These are phyloP conservation scores for Termitomyces bulborhizus DNA, from an alignment of 768 basidiomycete species.

Conservation along the genomic window DNA sequence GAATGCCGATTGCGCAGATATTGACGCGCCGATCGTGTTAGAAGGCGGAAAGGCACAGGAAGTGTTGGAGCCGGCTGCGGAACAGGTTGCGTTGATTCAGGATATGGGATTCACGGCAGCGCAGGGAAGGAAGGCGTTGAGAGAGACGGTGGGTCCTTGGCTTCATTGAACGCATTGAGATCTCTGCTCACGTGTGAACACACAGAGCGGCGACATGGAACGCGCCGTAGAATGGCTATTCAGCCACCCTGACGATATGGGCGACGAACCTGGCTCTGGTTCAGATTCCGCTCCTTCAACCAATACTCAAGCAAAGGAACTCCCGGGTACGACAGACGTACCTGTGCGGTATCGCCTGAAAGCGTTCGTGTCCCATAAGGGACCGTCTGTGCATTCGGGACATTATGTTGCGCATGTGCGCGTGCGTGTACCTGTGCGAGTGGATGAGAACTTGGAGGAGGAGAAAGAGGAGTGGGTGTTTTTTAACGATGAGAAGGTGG, in stretches of 20 bases:
- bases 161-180: background rate
- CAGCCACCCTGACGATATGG: constrained; percentile 83
- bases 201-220: constrained; percentile 66
- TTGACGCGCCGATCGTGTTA: constrained; percentile 66
- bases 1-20: constrained; percentile 44
- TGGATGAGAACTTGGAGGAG: background rate
- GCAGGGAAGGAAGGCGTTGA: constrained; percentile 83
- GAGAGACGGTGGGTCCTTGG: constrained; percentile 63
- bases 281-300: constrained; percentile 19
- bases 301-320: constrained; percentile 8
- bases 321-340: constrained; percentile 47
- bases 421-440: constrained; percentile 8
- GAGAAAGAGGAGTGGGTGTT: constrained; percentile 73
- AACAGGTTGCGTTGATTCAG: constrained; percentile 64
- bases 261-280: constrained; percentile 42
- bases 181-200: background rate
- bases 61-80: constrained; percentile 53
- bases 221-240: constrained; percentile 96
- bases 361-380: constrained; percentile 97
- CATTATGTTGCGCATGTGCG: constrained; percentile 87
- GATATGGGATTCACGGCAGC: constrained; percentile 91
- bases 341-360: constrained; percentile 80
- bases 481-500: constrained; percentile 96
- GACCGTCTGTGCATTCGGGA: constrained; percentile 90
- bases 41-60: constrained; percentile 19